These are phyloP conservation scores for Fagopyrum esculentum DNA, from an alignment of 148 eudicot species.

Conservation along the genomic window DNA sequence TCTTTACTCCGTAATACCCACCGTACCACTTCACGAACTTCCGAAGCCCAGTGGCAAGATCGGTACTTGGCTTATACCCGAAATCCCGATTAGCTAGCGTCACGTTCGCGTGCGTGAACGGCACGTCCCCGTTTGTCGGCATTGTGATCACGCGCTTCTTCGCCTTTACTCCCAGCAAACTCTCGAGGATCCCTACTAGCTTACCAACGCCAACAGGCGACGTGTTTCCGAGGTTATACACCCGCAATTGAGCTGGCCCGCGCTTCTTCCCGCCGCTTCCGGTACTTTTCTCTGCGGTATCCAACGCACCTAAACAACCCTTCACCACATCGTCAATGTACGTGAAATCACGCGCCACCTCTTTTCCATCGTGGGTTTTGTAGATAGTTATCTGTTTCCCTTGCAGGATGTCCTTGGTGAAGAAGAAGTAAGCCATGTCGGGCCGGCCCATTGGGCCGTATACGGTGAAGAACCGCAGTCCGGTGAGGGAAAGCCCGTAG, in stretches of 20 bases:
- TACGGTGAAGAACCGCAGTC: conserved; percentile 78
- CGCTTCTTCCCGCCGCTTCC: conserved; percentile 82
- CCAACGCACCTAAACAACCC: conserved; percentile 77
- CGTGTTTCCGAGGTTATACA: conserved; percentile 82
- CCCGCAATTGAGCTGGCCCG: conserved; percentile 66
- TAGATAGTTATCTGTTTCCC: conserved; percentile 38
- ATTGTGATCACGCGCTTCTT: conserved; percentile 72
- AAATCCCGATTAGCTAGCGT: conserved; percentile 67
- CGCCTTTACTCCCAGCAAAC: conserved; percentile 52
- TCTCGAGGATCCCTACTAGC: conserved; percentile 59
- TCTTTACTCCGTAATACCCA: conserved; percentile 64
- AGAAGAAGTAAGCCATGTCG: conserved; percentile 96
- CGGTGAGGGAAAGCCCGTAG: conserved; percentile 81
- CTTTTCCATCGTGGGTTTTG: conserved; percentile 8
- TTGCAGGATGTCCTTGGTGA: conserved; percentile 80
- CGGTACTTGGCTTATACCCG: conserved; percentile 85
- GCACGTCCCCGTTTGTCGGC: conserved; percentile 96
- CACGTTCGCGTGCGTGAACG: conserved; percentile 89
- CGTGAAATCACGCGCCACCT: conserved; percentile 27
- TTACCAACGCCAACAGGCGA: conserved; percentile 65
- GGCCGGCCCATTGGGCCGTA: conserved; percentile 98
- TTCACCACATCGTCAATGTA: conserved; percentile 77
- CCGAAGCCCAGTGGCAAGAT: conserved; percentile 66
- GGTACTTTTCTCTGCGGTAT: conserved; percentile 88
- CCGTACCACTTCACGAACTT: conserved; percentile 95